Base-by-base conservation (phyloP, 2,329 filamentous ascomycete species). In the Exserohilum turcica region DNA sequence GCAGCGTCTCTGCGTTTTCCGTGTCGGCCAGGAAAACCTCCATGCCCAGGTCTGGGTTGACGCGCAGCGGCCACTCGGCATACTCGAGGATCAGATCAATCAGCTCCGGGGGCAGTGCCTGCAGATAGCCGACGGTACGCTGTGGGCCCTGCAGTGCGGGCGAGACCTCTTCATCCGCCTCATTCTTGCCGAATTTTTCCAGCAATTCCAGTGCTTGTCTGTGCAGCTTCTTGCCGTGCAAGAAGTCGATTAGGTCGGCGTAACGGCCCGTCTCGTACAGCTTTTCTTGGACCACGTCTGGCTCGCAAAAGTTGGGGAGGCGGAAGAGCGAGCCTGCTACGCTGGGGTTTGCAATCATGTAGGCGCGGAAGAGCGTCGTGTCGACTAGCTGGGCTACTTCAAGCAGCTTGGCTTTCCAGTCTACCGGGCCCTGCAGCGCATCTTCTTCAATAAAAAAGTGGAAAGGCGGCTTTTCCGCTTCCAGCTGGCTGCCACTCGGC, bases 301-400 rank as follows among this genome's bases (percentile, higher is more conserved):
- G 93, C 65, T 99, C 93, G 73, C 94, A 97, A 71, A 97, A 97
- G 73, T 99, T 99, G 69, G 92, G 88, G 45, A 97, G 91, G 19
- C 94, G 91, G 78, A 99, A 97, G 0, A 99, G 82, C 0, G 92
- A 91, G 2, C 90, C 90, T 3, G 92, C 92, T 9, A 99, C 80
- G 5, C 88, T 86, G 4, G 94, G 93, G 6, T 87, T 87, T 3
- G 89, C 91, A 67, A 93, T 91, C 92, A 99, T 97, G 74, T 96
- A 95, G 0, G 91, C 89, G 13, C 93, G 86, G 79, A 99, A 97
- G 0, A 99, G 82, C 0, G 92, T 93, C 0, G 94, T 99, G 70
- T 99, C 94, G 6, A 97, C 91, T 2, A 97, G 78, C 43, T 85
- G 87, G 31, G 94, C 96, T 1, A 89, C 91, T 32, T 87, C 82